These are phyloP conservation scores for Nymphaea colorata DNA, from an alignment of 164 flowering plant genomes.

Conservation along the genomic window DNA sequence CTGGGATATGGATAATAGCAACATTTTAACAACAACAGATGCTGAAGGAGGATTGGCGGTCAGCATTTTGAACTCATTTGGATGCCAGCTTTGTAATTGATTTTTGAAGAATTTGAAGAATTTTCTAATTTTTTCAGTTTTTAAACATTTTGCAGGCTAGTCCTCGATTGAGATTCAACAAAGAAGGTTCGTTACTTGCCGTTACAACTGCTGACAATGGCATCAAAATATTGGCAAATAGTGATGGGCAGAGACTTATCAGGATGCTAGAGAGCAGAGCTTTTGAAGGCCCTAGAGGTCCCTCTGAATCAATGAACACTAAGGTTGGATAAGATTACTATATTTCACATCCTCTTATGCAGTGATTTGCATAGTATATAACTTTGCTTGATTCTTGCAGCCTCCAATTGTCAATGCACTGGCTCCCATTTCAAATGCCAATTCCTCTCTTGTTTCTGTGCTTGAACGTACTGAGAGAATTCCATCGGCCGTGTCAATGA, in stretches of 20 bases:
- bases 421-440: slow-evolving; percentile 10
- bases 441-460: slow-evolving; percentile 9
- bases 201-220: slow-evolving; percentile 25
- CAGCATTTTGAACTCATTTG: slow-evolving; percentile 2
- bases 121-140: not conserved
- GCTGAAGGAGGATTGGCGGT: slow-evolving; percentile 31
- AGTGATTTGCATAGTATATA: not conserved
- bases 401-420: slow-evolving; percentile 11
- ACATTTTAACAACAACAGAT: slow-evolving; percentile 15
- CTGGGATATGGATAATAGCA: slow-evolving; percentile 27
- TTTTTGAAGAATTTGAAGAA: no score
- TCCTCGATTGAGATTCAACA: slow-evolving; percentile 26
- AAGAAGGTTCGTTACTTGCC: slow-evolving; percentile 21
- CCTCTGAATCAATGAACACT: slow-evolving; percentile 12
- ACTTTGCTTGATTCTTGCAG: slow-evolving; percentile 1
- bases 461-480: slow-evolving; percentile 13
- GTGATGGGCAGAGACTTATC: slow-evolving; percentile 19
- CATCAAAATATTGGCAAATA: slow-evolving; percentile 23
- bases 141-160: slow-evolving; percentile 12
- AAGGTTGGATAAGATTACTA: slow-evolving; percentile 1
- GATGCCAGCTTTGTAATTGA: not conserved
- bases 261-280: slow-evolving; percentile 14
- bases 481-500: slow-evolving; percentile 9
- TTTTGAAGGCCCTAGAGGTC: slow-evolving; percentile 11
- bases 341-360: not conserved